A percentile compares a stretch with the other conserved stretches of the same genome.
phyloP scores from a whole-genome alignment of 2,329 filamentous ascomycete species.

The Paecilomyces variotii region DNA sequence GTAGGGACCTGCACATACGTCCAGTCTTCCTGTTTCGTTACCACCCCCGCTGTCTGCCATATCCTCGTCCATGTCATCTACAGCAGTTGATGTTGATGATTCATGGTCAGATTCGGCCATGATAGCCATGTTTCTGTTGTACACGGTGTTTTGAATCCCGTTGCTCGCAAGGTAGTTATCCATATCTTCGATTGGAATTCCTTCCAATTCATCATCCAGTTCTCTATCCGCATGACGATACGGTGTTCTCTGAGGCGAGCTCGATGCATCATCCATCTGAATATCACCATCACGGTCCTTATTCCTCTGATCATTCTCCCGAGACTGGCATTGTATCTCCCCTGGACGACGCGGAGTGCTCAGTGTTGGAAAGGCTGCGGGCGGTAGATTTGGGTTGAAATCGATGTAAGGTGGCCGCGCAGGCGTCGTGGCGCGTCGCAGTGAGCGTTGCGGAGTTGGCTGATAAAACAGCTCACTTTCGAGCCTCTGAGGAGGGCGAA shows the following conservation, averaged over 20 bases:
- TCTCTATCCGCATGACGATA: not conserved
- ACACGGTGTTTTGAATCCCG: constrained; percentile 17
- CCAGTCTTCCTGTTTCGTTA: not conserved
- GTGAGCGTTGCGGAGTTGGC: constrained; percentile 6
- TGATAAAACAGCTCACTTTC: constrained; percentile 18
- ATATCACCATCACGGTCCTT: not conserved
- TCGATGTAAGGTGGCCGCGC: constrained; percentile 14
- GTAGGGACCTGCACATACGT: not conserved
- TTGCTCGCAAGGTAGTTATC: constrained; percentile 22
- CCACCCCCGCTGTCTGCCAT: not conserved
- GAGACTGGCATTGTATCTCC: not conserved
- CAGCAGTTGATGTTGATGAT: not conserved
- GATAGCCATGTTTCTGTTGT: constrained; percentile 19
- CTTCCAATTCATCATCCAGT: constrained; percentile 3
- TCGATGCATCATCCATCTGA: not conserved
- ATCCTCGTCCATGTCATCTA: not conserved
- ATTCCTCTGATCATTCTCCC: not conserved
- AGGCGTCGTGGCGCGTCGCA: constrained; percentile 8
- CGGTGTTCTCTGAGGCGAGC: not conserved
- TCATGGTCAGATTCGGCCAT: constrained; percentile 8
- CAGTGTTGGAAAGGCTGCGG: constrained; percentile 36
- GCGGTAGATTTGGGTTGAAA: constrained; percentile 31
- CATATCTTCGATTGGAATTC: constrained; percentile 7
- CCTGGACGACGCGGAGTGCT: constrained; percentile 8
- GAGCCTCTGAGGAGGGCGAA: constrained; percentile 22